Base-by-base conservation (phyloP, 768 basidiomycete genomes). In the Clavaria fumosa region DNA sequence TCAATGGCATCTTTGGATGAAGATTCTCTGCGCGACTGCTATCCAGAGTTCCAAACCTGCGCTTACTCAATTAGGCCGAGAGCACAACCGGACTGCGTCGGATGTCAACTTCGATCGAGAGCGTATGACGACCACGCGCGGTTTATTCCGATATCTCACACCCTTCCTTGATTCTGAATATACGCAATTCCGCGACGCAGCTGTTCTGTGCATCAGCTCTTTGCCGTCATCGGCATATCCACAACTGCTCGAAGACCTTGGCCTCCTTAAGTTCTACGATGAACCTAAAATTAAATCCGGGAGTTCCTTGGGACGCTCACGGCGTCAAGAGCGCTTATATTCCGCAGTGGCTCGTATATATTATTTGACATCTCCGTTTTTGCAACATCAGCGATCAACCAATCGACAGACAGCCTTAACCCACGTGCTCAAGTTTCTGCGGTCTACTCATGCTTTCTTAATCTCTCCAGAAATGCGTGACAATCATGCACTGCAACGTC, bases 291-390 rank as follows among this genome's bases (percentile, higher is more conserved):
- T 60, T 0, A 71, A 71, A 53, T 40, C 55, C 7, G 54, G 59
- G 7, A 48, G 58, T n/a, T 51, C 57, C 9, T 52, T 62, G 9
- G 76, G 72, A 22, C 71, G 76, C 11, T 71, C 64, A 41, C 75
- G 78, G 40, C 70, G 75, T 40, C 83, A 80, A 50, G 79, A 77
- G 47, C 81, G 78, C 35, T 66, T 84, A 27, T 82, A 78, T 55
- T 84, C 85, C 2, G 80, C 88, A 18, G 78, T 91, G 19, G 83
- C 85, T 18, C 78, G 84, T 23, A 89, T 91, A 32, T 93, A 90
- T 53, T 75, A 76, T 48, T 67, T 91, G 23, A 89, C 89, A 2
- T 77, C 88, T 5, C 78, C 78, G 41, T 66, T 75, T 31, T 58
- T 90, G 23, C 77, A 77, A 45, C 67, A 80, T 38, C 72, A 80